Percentiles rank a stretch among this genome's conserved stretches.
Evolutionary conservation across 768 basidiomycete species (phyloP).

Genomic region (Naganishia friedmannii): DNA sequence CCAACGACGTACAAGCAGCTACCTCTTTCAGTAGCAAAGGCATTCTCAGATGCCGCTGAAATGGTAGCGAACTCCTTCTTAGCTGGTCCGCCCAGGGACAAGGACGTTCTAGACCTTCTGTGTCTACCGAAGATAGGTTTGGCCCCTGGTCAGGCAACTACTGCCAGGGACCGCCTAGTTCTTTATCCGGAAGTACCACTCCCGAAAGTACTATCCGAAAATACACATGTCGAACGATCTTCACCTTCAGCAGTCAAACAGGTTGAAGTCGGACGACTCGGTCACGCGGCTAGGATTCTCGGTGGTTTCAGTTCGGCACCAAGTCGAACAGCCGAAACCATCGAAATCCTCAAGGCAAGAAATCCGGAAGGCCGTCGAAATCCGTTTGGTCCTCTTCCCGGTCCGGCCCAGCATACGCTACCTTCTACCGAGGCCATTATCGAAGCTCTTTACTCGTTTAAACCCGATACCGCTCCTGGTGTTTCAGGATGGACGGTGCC

Average conservation of each 20-base stretch:
- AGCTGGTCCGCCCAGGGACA: slow-evolving; percentile 2
- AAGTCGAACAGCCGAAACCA: not conserved
- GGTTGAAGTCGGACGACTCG: slow-evolving; percentile 8
- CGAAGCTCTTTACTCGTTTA: slow-evolving; percentile 2
- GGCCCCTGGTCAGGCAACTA: slow-evolving; percentile 12
- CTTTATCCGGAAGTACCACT: slow-evolving; percentile 2
- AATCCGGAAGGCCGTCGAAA: not conserved
- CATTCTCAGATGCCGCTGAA: slow-evolving; percentile 21
- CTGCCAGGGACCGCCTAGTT: not conserved
- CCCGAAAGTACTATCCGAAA: not conserved
- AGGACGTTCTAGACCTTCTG: slow-evolving; percentile 16
- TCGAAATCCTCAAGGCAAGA: not conserved
- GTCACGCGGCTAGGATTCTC: slow-evolving; percentile 17
- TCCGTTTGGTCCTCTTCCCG: not conserved
- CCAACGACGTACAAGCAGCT: slow-evolving; percentile 17
- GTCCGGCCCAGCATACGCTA: not conserved
- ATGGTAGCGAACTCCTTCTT: slow-evolving; percentile 14
- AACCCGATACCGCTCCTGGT: slow-evolving; percentile 20
- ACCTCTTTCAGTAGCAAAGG: not conserved
- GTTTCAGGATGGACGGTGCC: slow-evolving; percentile 22
- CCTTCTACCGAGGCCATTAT: slow-evolving; percentile 5
- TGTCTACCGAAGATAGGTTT: slow-evolving; percentile 27
- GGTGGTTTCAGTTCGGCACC: not conserved
- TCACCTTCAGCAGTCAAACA: slow-evolving; percentile 4
- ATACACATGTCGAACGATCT: not conserved